Base-by-base conservation (phyloP, 805 yeast genomes). In the Priceomyces haplophilus region DNA sequence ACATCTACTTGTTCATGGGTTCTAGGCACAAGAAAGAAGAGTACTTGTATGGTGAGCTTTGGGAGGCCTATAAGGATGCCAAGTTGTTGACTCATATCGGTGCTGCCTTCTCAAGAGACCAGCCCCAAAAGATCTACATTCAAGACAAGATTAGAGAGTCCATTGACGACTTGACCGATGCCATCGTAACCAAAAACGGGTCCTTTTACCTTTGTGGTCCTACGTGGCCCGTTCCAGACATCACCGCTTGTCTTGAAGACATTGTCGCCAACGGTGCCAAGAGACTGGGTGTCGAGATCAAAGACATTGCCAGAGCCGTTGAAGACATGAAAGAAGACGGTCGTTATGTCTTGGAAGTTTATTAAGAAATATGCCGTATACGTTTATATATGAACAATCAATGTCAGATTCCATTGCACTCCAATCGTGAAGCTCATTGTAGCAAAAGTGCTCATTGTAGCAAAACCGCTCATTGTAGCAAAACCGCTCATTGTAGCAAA, bases 171-270 rank as follows among this genome's bases (percentile, higher is more conserved):
- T 76, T 91, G 64, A 85, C 85, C 37, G 86, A 80, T 34, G 90
- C 96, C 39, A 80, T 91, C 65, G 84, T 82, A 34, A 69, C 72
- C 49, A 76, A 89, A 68, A 71, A 83, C 44, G 98, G 98, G 44
- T 83, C 89, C 19, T 91, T 91, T 79, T 91, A 91, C 71, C 76
- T 91, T 62, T 91, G 98, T 80, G 98, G 98, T 49, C 98, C 98
- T 34, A 91, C 97, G 2, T 91, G 98, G 98, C 98, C 98, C 25
- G 97, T 91, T 58, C 97, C 98, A 8, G 97, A 90, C 63, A 86
- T 91, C 55, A 86, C 96, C 41, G 85, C 83, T 34, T 95, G 96
- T 55, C 72, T 91, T 53, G 85, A 85, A 58, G 96, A 88, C 50
- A 85, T 91, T 53, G 75, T 89, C 40, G 64, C 65, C 18, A 76